Conservation (phyloP, 2,329 filamentous ascomycete species). For the Colletotrichum sidae region DNA sequence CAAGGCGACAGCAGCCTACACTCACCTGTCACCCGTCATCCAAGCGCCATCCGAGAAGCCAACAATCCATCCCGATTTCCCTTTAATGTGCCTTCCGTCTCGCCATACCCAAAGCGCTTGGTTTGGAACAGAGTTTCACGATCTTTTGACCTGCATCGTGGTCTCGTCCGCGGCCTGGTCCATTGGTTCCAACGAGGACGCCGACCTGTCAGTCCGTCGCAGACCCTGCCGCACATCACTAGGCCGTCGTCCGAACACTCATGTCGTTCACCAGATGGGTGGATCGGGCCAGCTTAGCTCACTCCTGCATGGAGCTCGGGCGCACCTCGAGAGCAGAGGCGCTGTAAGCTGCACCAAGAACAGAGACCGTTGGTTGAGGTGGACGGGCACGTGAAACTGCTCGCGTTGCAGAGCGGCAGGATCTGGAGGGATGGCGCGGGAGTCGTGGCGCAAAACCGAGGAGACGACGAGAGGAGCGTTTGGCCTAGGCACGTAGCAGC, state of each 20-base stretch:
- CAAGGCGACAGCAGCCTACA: background rate
- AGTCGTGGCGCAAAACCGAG: slow-evolving; percentile 24
- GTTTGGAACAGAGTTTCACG: slow-evolving; percentile 36
- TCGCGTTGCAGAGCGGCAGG: slow-evolving; percentile 32
- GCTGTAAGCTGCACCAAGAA: slow-evolving; percentile 1
- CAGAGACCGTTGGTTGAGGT: slow-evolving; percentile 16
- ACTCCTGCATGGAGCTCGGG: background rate
- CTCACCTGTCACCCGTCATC: slow-evolving; percentile 18
- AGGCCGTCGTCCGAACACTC: slow-evolving; percentile 27
- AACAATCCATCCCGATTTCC: background rate
- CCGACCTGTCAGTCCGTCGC: slow-evolving; percentile 7
- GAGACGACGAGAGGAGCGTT: slow-evolving; percentile 18
- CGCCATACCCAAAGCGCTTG: slow-evolving; percentile 21
- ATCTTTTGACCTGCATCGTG: slow-evolving; percentile 25
- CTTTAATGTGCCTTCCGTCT: slow-evolving; percentile 11
- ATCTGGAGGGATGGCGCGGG: slow-evolving; percentile 37
- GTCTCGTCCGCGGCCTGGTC: slow-evolving; percentile 18
- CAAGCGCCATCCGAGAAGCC: slow-evolving; percentile 26
- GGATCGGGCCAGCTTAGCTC: background rate
- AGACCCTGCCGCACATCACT: slow-evolving; percentile 27
- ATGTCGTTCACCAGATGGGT: background rate
- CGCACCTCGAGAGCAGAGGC: background rate
- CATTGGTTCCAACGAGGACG: background rate
- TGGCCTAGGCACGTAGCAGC: too few species aligned
- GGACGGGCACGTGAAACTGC: slow-evolving; percentile 34